Percentiles rank a stretch among this genome's conserved stretches.
These are phyloP conservation scores for Cordyceps tenuipes DNA, from an alignment of 2,329 filamentous ascomycete species.

Conservation along the genomic window DNA sequence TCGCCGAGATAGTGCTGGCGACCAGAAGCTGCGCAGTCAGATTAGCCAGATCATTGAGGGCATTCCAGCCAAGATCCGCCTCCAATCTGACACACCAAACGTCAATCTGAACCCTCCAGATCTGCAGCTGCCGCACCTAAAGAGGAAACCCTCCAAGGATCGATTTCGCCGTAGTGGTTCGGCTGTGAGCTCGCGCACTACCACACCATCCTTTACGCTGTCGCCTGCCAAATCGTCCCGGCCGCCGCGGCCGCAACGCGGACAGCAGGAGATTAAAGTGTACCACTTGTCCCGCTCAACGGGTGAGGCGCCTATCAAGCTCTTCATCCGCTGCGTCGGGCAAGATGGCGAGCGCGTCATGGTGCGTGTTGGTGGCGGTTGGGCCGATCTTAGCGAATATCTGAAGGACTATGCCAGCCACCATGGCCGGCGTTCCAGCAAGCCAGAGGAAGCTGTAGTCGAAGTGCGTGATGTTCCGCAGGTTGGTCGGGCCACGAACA, in stretches of 20 bases:
- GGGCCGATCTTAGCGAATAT: slow-evolving; percentile 94
- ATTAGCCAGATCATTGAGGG: slow-evolving; percentile 70
- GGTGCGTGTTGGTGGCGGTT: slow-evolving; percentile 97
- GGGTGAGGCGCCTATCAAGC: slow-evolving; percentile 81
- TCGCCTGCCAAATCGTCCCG: slow-evolving; percentile 52
- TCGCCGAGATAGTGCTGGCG: slow-evolving; percentile 33
- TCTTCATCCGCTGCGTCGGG: slow-evolving; percentile 88
- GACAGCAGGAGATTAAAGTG: slow-evolving; percentile 71
- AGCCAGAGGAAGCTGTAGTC: slow-evolving; percentile 41
- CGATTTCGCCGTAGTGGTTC: slow-evolving; percentile 40
- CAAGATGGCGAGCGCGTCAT: slow-evolving; percentile 88
- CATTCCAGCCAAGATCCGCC: slow-evolving; percentile 70
- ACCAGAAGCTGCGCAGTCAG: slow-evolving; percentile 68
- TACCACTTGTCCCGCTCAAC: slow-evolving; percentile 85
- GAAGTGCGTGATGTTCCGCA: slow-evolving; percentile 46
- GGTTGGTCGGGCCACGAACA: slow-evolving; percentile 14
- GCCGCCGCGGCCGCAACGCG: slow-evolving; percentile 37
- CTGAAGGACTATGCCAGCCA: slow-evolving; percentile 88
- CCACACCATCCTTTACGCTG: slow-evolving; percentile 60
- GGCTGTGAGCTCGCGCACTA: slow-evolving; percentile 44
- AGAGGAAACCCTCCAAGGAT: slow-evolving; percentile 35
- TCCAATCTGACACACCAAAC: slow-evolving; percentile 47
- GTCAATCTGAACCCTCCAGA: slow-evolving; percentile 53
- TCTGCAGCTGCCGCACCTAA: slow-evolving; percentile 41
- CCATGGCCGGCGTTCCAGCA: slow-evolving; percentile 63